Conservation (phyloP, 805 yeast species). For the Wickerhamiella slavikovae region DNA sequence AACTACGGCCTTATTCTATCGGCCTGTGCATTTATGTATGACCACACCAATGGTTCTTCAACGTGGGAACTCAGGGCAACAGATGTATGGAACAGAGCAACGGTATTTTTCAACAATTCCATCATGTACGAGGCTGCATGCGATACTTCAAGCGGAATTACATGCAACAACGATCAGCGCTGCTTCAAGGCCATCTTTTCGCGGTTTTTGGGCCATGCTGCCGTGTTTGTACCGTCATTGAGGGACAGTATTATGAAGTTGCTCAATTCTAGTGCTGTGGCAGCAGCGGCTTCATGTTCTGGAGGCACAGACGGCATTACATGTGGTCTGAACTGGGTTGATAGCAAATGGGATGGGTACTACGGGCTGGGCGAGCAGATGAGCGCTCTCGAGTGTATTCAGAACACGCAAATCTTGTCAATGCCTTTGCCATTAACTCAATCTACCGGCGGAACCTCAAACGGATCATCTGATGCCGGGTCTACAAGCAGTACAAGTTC, state of each 20-base stretch:
- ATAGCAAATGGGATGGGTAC: slow-evolving; percentile 36
- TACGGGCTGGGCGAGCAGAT: slow-evolving; percentile 78
- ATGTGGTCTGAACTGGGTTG: slow-evolving; percentile 59
- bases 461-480: slow-evolving; percentile 54
- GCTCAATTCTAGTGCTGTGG: slow-evolving; percentile 34
- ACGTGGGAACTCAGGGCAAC: slow-evolving; percentile 37
- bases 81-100: slow-evolving; percentile 26
- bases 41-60: slow-evolving; percentile 32
- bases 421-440: slow-evolving; percentile 40
- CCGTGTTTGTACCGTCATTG: slow-evolving; percentile 37
- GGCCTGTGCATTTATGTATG: slow-evolving; percentile 50
- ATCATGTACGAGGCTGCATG: slow-evolving; percentile 58
- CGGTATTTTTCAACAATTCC: slow-evolving; percentile 29
- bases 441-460: slow-evolving; percentile 46
- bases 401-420: slow-evolving; percentile 21
- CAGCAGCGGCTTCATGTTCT: slow-evolving; percentile 58
- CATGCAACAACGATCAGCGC: slow-evolving; percentile 58
- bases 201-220: slow-evolving; percentile 42
- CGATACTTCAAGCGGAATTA: slow-evolving; percentile 17
- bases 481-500: slow-evolving; percentile 17
- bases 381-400: slow-evolving; percentile 48
- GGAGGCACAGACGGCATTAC: slow-evolving; percentile 72
- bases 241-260: slow-evolving; percentile 25
- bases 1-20: slow-evolving; percentile 49
- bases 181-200: slow-evolving; percentile 53